Percentiles rank a stretch among this genome's conserved stretches.
These are phyloP conservation scores for Quaeritorhiza haematococci DNA, from an alignment of 371 early-diverging fungal species.

Conservation along the genomic window DNA sequence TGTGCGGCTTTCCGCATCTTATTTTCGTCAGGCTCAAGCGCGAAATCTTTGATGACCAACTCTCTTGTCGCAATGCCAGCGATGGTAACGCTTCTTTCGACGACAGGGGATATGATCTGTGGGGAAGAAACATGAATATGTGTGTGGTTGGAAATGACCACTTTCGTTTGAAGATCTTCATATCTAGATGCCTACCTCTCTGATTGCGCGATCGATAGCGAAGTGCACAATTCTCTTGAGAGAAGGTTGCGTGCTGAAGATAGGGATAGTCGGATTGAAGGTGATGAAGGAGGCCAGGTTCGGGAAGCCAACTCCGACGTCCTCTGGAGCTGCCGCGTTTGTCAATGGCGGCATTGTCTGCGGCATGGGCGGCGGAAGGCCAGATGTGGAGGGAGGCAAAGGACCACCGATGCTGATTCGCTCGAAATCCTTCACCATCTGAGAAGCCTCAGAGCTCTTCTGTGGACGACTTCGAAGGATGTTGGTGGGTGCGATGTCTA, in stretches of 20 bases:
- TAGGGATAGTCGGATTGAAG: conserved; percentile 60
- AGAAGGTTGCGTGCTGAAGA: conserved; percentile 74
- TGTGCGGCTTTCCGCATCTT: conserved; percentile 89
- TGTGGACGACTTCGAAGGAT: conserved; percentile 64
- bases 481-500: conserved; percentile 72
- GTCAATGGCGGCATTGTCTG: conserved; percentile 2
- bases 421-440: conserved; percentile 27
- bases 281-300: conserved; percentile 63
- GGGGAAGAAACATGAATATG: not conserved
- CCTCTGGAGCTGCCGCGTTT: conserved; percentile 19
- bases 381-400: not conserved
- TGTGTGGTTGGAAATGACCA: too few relatives aligned
- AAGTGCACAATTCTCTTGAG: conserved; percentile 78
- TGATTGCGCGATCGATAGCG: conserved; percentile 83
- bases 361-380: not conserved
- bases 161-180: not conserved
- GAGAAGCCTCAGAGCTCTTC: conserved; percentile 39
- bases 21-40: conserved; percentile 86
- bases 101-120: conserved; percentile 72
- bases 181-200: conserved; percentile 46
- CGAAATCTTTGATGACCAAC: conserved; percentile 88
- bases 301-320: conserved; percentile 40
- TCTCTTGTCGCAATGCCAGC: conserved; percentile 87
- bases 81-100: conserved; percentile 87
- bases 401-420: not conserved